Conservation (phyloP, 768 basidiomycete species). For the Macrolepiota fuliginosa region DNA sequence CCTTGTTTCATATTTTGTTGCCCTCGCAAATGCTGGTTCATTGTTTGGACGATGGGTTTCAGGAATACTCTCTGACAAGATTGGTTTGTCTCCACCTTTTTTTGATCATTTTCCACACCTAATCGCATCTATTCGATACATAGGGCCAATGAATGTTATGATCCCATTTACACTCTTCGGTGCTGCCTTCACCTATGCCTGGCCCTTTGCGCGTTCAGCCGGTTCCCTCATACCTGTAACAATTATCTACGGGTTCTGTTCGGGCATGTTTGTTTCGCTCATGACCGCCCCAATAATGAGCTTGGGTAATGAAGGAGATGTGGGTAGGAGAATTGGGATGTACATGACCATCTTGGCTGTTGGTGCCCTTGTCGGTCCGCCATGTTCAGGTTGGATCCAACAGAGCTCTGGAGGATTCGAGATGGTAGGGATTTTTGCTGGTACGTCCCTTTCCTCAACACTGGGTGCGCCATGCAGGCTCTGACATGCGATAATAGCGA, state of each 20-base stretch:
- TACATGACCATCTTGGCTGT: slow-evolving; percentile 57
- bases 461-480: neutral
- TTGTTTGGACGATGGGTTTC: slow-evolving; percentile 56
- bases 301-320: slow-evolving; percentile 57
- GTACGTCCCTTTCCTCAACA: slow-evolving; percentile 22
- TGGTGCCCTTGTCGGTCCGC: slow-evolving; percentile 67
- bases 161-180: slow-evolving; percentile 57
- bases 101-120: neutral
- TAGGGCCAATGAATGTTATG: slow-evolving; percentile 70
- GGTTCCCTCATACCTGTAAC: slow-evolving; percentile 49
- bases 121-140: neutral
- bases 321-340: slow-evolving; percentile 67
- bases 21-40: slow-evolving; percentile 68
- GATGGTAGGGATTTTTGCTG: slow-evolving; percentile 55
- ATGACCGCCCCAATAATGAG: slow-evolving; percentile 55
- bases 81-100: slow-evolving; percentile 36
- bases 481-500: slow-evolving; percentile 14
- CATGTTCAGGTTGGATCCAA: slow-evolving; percentile 71
- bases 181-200: slow-evolving; percentile 59
- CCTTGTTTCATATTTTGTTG: slow-evolving; percentile 62
- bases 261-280: slow-evolving; percentile 61
- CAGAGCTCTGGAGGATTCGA: slow-evolving; percentile 49
- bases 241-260: slow-evolving; percentile 66
- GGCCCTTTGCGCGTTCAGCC: slow-evolving; percentile 59
- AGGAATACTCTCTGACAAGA: slow-evolving; percentile 52